These are phyloP conservation scores for Trichoderma erinaceum DNA, from an alignment of 495 filamentous ascomycete species.

Conservation along the genomic window DNA sequence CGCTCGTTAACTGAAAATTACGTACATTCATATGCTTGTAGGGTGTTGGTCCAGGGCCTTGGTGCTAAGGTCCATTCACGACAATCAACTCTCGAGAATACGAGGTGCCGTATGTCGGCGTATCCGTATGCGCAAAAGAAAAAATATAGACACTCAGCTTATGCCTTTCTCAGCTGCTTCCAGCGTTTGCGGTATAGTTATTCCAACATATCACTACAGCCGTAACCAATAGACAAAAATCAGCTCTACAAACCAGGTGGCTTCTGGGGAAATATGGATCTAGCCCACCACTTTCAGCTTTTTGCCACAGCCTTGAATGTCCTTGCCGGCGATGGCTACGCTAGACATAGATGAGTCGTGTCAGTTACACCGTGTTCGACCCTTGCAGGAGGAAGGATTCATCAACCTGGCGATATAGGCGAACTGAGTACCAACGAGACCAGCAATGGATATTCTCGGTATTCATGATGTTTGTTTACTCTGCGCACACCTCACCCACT, in stretches of 20 bases:
- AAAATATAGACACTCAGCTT: too few relatives aligned
- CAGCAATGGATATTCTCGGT: neutral
- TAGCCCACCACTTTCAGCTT: neutral
- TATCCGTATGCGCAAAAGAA: neutral
- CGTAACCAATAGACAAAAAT: neutral
- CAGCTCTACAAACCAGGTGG: neutral
- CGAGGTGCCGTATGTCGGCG: neutral
- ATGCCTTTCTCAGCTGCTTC: neutral
- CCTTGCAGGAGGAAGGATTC: slow-evolving; percentile 5
- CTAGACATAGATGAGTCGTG: neutral
- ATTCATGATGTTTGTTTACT: neutral
- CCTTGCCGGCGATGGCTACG: neutral
- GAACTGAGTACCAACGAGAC: neutral
- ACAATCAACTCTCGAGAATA: neutral
- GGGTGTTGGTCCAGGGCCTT: neutral
- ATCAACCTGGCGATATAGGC: neutral
- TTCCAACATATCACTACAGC: neutral
- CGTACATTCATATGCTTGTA: neutral
- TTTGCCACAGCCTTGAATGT: neutral
- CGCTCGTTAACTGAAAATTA: neutral
- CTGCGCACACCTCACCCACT: neutral
- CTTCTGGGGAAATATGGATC: neutral
- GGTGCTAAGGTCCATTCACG: neutral
- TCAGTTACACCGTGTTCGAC: neutral
- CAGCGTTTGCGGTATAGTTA: neutral